Evolutionary conservation across 2,329 filamentous ascomycete genomes (phyloP).

Genomic region (Cyphellophora europaea): DNA sequence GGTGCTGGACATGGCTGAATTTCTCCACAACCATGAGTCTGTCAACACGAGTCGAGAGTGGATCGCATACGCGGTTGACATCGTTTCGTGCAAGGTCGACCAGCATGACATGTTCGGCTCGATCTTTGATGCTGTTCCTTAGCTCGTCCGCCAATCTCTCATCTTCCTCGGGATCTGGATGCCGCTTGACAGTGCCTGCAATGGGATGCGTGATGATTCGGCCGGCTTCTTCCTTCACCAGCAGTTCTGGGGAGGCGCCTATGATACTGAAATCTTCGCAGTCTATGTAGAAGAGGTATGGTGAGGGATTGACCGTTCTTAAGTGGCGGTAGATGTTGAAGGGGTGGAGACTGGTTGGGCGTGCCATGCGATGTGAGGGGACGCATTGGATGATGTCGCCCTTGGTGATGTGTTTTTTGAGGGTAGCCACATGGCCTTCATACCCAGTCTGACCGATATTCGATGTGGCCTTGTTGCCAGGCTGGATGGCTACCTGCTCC

Average conservation of each 20-base stretch:
- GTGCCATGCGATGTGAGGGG: conserved; percentile 83
- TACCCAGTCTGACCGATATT: conserved; percentile 88
- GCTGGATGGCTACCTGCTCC: conserved; percentile 61
- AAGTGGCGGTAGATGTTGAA: conserved; percentile 98
- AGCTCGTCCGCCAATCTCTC: conserved; percentile 68
- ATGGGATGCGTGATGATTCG: conserved; percentile 94
- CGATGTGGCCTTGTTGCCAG: conserved; percentile 72
- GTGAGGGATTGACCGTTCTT: conserved; percentile 93
- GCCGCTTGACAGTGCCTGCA: conserved; percentile 86
- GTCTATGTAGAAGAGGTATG: conserved; percentile 93
- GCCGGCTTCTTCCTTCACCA: conserved; percentile 81
- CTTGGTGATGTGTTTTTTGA: conserved; percentile 83
- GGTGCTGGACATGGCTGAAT: conserved; percentile 95
- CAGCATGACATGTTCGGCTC: conserved; percentile 93
- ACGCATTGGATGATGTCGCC: conserved; percentile 98
- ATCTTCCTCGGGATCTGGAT: conserved; percentile 72
- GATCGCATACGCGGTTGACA: conserved; percentile 90
- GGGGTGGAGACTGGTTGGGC: conserved; percentile 82
- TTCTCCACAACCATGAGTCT: conserved; percentile 87
- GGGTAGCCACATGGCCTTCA: conserved; percentile 71
- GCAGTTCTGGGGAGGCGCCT: conserved; percentile 85
- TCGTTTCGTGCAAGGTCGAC: conserved; percentile 95
- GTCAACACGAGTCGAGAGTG: conserved; percentile 80
- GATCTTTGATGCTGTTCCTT: conserved; percentile 75
- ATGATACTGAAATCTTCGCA: conserved; percentile 91